Percentiles rank a stretch among this genome's conserved stretches.
These are phyloP conservation scores for Catharanthus roseus DNA, from an alignment of 257 asterid genomes.

Conservation along the genomic window DNA sequence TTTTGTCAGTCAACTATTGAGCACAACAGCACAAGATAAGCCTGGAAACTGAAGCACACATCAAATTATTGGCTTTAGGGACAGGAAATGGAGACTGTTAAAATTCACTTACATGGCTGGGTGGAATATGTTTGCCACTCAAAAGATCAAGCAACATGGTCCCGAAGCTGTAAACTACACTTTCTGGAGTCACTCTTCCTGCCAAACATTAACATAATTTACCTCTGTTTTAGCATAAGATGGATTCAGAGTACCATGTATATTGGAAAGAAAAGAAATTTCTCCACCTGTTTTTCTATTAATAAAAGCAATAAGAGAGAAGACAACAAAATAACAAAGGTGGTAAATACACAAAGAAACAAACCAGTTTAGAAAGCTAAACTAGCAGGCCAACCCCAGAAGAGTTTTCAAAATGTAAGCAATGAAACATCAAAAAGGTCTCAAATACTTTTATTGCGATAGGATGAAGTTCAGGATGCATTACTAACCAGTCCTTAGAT, in stretches of 20 bases:
- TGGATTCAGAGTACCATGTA: background rate
- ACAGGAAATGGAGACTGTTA: background rate
- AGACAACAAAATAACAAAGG: background rate
- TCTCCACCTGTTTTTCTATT: background rate
- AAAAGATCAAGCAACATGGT: conserved; percentile 51
- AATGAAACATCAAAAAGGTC: background rate
- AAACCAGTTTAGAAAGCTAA: background rate
- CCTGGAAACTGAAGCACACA: background rate
- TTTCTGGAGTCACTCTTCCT: conserved; percentile 51
- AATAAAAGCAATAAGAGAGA: background rate
- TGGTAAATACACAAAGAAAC: background rate
- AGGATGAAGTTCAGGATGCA: background rate
- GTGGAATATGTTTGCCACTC: conserved; percentile 57
- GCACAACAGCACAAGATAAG: background rate
- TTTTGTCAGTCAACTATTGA: no score
- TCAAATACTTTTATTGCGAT: background rate
- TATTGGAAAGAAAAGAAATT: background rate
- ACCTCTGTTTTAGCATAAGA: conserved; percentile 7
- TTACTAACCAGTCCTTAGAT: conserved; percentile 38
- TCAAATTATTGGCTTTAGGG: background rate
- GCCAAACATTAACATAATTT: conserved; percentile 14
- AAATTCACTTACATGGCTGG: conserved; percentile 41
- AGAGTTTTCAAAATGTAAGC: background rate
- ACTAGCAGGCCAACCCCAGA: background rate
- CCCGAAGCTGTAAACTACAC: conserved; percentile 52